These are phyloP conservation scores for Ettlia oleoabundans DNA, from an alignment of 139 green algal species.

Conservation along the genomic window DNA sequence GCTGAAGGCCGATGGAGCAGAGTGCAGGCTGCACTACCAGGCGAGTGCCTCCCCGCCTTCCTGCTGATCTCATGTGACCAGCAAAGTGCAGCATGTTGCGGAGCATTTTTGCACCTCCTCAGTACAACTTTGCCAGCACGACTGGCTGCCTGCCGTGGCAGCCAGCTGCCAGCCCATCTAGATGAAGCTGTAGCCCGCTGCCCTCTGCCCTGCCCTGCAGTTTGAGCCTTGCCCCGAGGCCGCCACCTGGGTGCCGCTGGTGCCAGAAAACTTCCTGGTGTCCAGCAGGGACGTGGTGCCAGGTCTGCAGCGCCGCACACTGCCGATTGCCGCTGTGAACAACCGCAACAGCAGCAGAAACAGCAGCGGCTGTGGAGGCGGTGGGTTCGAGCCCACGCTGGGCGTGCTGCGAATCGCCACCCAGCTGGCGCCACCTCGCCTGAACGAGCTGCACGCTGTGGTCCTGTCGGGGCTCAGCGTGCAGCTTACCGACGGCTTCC, in stretches of 20 bases:
- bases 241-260: conserved; percentile 52
- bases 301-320: conserved; percentile 33
- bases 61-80: too few relatives aligned
- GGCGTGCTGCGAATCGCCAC: not conserved
- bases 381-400: not conserved
- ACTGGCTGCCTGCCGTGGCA: too few relatives aligned
- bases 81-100: too few relatives aligned
- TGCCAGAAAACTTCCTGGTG: conserved; percentile 69
- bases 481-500: conserved; percentile 25
- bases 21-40: conserved; percentile 22
- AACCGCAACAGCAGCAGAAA: too few relatives aligned
- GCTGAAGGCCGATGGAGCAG: conserved; percentile 26
- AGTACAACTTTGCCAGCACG: too few relatives aligned
- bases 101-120: too few relatives aligned
- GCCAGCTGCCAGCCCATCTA: too few relatives aligned
- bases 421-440: conserved; percentile 4
- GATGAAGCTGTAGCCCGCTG: too few relatives aligned
- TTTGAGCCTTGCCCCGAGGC: conserved; percentile 64
- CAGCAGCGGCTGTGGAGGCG: too few relatives aligned
- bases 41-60: too few relatives aligned
- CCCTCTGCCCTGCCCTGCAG: conserved; percentile 29
- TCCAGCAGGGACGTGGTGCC: conserved; percentile 55
- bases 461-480: conserved; percentile 4
- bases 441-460: conserved; percentile 16
- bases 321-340: too few relatives aligned